Conservation (phyloP, 2,329 filamentous ascomycete species). For the Neocatenulostroma microsporum region DNA sequence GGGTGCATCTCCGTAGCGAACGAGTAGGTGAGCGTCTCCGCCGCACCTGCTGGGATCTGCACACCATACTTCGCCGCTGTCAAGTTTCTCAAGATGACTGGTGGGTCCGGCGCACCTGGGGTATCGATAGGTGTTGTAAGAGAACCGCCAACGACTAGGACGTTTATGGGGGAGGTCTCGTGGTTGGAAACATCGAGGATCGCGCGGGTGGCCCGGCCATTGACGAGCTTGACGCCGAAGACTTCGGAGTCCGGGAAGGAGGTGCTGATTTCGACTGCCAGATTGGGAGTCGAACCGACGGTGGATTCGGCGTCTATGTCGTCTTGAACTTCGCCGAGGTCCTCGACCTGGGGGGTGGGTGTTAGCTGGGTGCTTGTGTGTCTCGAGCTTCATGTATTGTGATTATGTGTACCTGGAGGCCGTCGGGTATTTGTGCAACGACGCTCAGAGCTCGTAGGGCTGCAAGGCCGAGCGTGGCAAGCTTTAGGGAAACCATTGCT, state of each 20-base stretch:
- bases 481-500: slow-evolving; percentile 64
- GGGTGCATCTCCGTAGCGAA: slow-evolving; percentile 90
- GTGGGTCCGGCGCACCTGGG: slow-evolving; percentile 45
- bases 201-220: slow-evolving; percentile 77
- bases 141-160: slow-evolving; percentile 69
- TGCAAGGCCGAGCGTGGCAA: slow-evolving; percentile 63
- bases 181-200: slow-evolving; percentile 77
- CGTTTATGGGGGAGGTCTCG: slow-evolving; percentile 64
- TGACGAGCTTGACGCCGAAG: slow-evolving; percentile 92
- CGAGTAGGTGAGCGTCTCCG: slow-evolving; percentile 68
- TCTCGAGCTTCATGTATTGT: slow-evolving; percentile 18
- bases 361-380: slow-evolving; percentile 9
- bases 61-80: slow-evolving; percentile 67
- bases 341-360: slow-evolving; percentile 15
- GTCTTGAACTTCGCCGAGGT: slow-evolving; percentile 7
- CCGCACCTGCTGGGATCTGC: slow-evolving; percentile 66
- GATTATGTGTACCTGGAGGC: slow-evolving; percentile 19
- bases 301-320: slow-evolving; percentile 16
- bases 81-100: slow-evolving; percentile 70
- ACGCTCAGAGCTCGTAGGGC: slow-evolving; percentile 61
- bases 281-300: slow-evolving; percentile 48
- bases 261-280: slow-evolving; percentile 49
- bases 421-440: slow-evolving; percentile 46
- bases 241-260: slow-evolving; percentile 64
- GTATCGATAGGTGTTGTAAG: slow-evolving; percentile 53